phyloP scores from a whole-genome alignment of 2,329 filamentous ascomycete species.

The Neonectria sp. region DNA sequence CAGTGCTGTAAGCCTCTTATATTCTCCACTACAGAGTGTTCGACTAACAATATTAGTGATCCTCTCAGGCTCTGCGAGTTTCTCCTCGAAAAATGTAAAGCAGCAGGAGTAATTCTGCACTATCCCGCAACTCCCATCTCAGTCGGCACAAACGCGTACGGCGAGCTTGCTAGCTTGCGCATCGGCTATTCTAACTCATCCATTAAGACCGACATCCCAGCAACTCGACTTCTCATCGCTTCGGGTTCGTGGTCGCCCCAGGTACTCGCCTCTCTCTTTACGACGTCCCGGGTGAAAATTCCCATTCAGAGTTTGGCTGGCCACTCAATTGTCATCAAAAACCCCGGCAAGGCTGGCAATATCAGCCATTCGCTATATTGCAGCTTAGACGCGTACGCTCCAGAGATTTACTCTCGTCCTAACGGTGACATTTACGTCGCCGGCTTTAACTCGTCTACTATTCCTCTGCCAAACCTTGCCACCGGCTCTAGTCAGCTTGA shows the following conservation, averaged over 20 bases:
- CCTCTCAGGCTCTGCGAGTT: neutral
- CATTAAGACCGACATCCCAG: neutral
- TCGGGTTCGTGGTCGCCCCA: neutral
- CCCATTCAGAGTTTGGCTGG: neutral
- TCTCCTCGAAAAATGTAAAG: neutral
- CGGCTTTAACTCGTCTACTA: neutral
- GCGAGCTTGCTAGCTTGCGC: neutral
- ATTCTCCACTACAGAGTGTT: neutral
- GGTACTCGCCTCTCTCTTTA: neutral
- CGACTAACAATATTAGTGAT: neutral
- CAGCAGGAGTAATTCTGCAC: neutral
- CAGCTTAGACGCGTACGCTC: neutral
- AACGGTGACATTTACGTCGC: neutral
- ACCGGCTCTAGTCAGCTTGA: neutral
- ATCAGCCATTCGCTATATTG: neutral
- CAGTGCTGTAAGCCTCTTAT: neutral
- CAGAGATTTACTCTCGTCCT: neutral
- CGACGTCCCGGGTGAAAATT: neutral
- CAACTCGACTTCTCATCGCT: neutral
- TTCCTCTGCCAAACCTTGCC: neutral
- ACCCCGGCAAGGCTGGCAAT: neutral
- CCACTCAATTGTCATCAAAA: neutral
- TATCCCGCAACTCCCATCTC: neutral
- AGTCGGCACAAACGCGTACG: neutral
- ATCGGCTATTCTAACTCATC: neutral